These are phyloP conservation scores for Triticum dicoccoides DNA, from an alignment of 176 grass and related monocot genomes.

Conservation along the genomic window DNA sequence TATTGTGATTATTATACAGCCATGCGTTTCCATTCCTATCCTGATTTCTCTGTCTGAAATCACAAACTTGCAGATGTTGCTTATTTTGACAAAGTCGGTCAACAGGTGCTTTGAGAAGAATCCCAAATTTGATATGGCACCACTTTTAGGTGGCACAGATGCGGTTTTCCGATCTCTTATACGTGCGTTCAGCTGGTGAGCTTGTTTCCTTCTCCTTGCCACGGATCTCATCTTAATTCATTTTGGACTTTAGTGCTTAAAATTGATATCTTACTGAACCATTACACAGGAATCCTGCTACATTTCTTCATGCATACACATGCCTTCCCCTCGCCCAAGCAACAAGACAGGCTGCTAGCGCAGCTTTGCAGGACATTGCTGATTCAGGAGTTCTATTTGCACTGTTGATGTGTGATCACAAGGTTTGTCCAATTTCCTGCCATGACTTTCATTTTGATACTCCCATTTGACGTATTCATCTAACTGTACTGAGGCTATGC, in stretches of 20 bases:
- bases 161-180: conserved; percentile 93
- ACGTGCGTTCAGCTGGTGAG: conserved; percentile 83
- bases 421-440: conserved; percentile 51
- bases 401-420: conserved; percentile 92
- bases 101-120: conserved; percentile 98
- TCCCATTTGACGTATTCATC: neutral
- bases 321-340: conserved; percentile 80
- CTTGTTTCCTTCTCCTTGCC: neutral
- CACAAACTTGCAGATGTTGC: conserved; percentile 65
- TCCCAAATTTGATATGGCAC: conserved; percentile 93
- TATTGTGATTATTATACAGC: neutral
- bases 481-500: neutral
- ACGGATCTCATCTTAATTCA: neutral
- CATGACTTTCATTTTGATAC: neutral
- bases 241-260: neutral
- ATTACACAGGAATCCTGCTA: conserved; percentile 77
- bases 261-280: neutral
- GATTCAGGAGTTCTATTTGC: conserved; percentile 94
- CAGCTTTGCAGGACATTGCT: conserved; percentile 89
- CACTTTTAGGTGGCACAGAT: conserved; percentile 84
- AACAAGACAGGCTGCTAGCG: conserved; percentile 81
- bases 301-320: conserved; percentile 98
- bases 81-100: conserved; percentile 94
- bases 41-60: conserved; percentile 15
- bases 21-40: conserved; percentile 13